Evolutionary conservation across 1,284 basidiomycete species (phyloP).

Genomic region (Fistulinella staudtii): DNA sequence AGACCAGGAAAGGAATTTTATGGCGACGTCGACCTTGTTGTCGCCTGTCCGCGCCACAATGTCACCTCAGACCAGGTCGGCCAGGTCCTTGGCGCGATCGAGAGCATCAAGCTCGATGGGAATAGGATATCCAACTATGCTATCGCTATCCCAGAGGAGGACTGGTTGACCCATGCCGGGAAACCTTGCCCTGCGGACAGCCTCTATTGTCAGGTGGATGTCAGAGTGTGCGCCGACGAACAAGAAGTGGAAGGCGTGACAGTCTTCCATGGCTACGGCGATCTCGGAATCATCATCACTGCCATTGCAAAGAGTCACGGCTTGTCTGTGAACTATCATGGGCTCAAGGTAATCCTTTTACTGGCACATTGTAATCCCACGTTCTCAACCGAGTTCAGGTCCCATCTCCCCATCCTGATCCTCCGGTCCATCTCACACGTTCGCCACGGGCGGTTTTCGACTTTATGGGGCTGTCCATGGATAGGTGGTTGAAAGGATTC

Average conservation of each 20-base stretch:
- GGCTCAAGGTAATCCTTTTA: constrained; percentile 48
- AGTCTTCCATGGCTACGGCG: constrained; percentile 62
- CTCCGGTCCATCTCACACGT: constrained; percentile 39
- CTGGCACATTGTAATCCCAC: background rate
- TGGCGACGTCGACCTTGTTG: constrained; percentile 66
- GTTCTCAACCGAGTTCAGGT: constrained; percentile 33
- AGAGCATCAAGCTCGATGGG: constrained; percentile 45
- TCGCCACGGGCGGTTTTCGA: constrained; percentile 46
- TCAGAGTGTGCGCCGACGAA: constrained; percentile 51
- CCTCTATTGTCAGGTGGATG: constrained; percentile 53
- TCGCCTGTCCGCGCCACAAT: constrained; percentile 35
- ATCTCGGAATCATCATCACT: constrained; percentile 64
- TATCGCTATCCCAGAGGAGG: constrained; percentile 37
- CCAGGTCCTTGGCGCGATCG: constrained; percentile 44
- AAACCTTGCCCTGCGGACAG: constrained; percentile 27
- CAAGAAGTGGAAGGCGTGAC: constrained; percentile 46
- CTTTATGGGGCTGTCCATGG: constrained; percentile 56
- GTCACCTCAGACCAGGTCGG: constrained; percentile 42
- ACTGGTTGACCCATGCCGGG: constrained; percentile 24
- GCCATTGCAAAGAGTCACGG: constrained; percentile 49
- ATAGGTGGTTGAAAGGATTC: constrained; percentile 51
- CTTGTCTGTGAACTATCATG: constrained; percentile 47
- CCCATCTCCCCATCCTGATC: constrained; percentile 38
- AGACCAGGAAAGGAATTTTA: constrained; percentile 59
- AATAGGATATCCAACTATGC: constrained; percentile 63